Evolutionary conservation across 2,329 filamentous ascomycete genomes (phyloP), one percentile per base, ranked within the genome.

Genomic region (Hymenoscyphus occultus): DNA sequence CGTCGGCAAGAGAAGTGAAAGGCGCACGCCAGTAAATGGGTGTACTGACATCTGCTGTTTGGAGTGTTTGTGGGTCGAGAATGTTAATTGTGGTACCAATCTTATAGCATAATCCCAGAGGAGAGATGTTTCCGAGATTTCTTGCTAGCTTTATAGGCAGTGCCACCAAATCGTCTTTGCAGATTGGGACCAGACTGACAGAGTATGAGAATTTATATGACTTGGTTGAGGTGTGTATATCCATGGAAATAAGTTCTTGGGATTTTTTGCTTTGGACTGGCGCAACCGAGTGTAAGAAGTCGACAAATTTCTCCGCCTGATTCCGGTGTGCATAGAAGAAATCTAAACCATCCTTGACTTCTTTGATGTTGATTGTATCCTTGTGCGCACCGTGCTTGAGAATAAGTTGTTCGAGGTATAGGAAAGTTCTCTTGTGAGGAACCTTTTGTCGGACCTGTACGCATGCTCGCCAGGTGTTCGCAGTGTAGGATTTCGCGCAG

Each of bases 401-500:
- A 72, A 99, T 96, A 64, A 98, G 84, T 82, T 99, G 94, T 78
- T 98, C 95, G 42, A 98, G 87, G 75, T 82, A 91, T 65, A 92
- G 78, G 77, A 92, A 92, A 0, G 89, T 91, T 73, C 95, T 84
- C 86, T 98, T 99, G 81, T 99, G 95, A 5, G 91, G 87, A 48
- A 99, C 95, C 80, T 98, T 97, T 64, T 99, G 95, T 68, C 95
- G 89, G 64, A 99, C 92, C 80, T 99, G 96, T 7, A 98, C 93
- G 66, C 87, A 89, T 0, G 95, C 94, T 71, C 92, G 84, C 94
- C 94, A 99, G 61, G 93, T 93, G 80, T 98, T 96, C 75, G 92
- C 92, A 28, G 95, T 98, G 78, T 94, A 99, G 65, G 91, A 96
- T 83, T 99, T 99, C 69, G 88, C 87, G 79, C 93, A 97, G 71